Percentiles rank a stretch among this genome's conserved stretches.
Evolutionary conservation across 2,329 filamentous ascomycete genomes (phyloP).

Genomic region (Monosporascus sp.): DNA sequence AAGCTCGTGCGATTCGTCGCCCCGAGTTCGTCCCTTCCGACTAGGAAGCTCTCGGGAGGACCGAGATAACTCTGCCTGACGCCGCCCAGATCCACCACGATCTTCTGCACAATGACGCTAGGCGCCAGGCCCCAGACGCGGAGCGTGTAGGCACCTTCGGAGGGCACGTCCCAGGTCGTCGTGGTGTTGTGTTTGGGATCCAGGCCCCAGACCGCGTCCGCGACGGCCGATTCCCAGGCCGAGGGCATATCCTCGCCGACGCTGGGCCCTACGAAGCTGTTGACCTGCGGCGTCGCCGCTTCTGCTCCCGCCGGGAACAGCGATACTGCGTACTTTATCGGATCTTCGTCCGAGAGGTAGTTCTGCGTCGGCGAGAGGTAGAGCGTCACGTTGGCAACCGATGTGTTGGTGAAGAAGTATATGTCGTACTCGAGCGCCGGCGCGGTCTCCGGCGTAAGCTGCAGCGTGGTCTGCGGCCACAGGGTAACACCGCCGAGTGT

Average conservation of each 20-base stretch:
- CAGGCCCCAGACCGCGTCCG: conserved; percentile 42
- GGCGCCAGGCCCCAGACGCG: conserved; percentile 48
- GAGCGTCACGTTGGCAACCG: conserved; percentile 41
- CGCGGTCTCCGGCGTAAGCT: conserved; percentile 42
- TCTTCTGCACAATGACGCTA: conserved; percentile 50
- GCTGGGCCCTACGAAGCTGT: conserved; percentile 38
- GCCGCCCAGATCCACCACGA: conserved; percentile 52
- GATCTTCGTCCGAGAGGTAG: conserved; percentile 44
- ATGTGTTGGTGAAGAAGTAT: conserved; percentile 52
- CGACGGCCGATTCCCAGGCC: conserved; percentile 40
- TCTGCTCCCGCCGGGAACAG: conserved; percentile 27
- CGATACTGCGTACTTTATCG: conserved; percentile 33
- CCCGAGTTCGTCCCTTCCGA: conserved; percentile 35
- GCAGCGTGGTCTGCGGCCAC: conserved; percentile 45
- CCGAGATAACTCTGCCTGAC: conserved; percentile 51
- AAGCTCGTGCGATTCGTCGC: conserved; percentile 35
- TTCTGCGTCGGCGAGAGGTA: conserved; percentile 50
- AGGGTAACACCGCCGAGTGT: conserved; percentile 55
- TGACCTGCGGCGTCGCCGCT: conserved; percentile 24
- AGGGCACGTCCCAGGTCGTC: conserved; percentile 35
- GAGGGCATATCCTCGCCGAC: conserved; percentile 35
- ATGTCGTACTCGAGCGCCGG: conserved; percentile 57
- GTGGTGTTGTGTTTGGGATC: conserved; percentile 38
- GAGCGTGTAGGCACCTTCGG: conserved; percentile 43
- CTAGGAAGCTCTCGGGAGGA: conserved; percentile 50